Conservation (phyloP, 768 basidiomycete genomes). For the Kwoniella dendrophila region DNA sequence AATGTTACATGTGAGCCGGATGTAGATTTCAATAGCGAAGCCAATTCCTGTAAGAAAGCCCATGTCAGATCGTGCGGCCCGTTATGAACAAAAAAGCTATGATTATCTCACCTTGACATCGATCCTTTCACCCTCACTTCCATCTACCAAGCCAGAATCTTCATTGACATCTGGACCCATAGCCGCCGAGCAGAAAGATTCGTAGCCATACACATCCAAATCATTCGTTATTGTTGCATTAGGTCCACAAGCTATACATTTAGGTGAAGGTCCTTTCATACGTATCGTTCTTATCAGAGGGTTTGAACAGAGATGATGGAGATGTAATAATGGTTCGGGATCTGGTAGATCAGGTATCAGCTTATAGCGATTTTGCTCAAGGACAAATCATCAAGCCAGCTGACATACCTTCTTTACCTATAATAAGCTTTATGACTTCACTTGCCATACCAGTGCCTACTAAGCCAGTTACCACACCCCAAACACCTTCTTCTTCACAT, state of each 20-base stretch:
- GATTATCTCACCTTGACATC: constrained; percentile 56
- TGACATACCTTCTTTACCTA: constrained; percentile 62
- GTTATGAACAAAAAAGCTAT: constrained; percentile 25
- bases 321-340: constrained; percentile 64
- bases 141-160: constrained; percentile 6
- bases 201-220: constrained; percentile 71
- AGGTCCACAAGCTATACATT: constrained; percentile 75
- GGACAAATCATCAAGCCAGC: not conserved
- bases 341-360: constrained; percentile 2
- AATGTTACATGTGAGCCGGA: constrained; percentile 49
- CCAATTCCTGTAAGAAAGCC: not conserved
- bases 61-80: not conserved
- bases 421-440: constrained; percentile 79
- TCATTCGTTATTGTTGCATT: constrained; percentile 55
- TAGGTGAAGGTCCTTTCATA: constrained; percentile 69
- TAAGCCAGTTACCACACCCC: constrained; percentile 84
- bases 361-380: constrained; percentile 22
- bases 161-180: constrained; percentile 52
- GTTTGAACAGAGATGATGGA: constrained; percentile 71
- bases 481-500: constrained; percentile 85
- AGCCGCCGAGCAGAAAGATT: constrained; percentile 78
- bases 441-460: constrained; percentile 88
- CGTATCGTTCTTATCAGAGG: constrained; percentile 81
- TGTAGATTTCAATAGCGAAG: not conserved
- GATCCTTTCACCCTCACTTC: constrained; percentile 35